phyloP scores from a whole-genome alignment of 2,329 filamentous ascomycete genomes.

The Cladosporium sp. region DNA sequence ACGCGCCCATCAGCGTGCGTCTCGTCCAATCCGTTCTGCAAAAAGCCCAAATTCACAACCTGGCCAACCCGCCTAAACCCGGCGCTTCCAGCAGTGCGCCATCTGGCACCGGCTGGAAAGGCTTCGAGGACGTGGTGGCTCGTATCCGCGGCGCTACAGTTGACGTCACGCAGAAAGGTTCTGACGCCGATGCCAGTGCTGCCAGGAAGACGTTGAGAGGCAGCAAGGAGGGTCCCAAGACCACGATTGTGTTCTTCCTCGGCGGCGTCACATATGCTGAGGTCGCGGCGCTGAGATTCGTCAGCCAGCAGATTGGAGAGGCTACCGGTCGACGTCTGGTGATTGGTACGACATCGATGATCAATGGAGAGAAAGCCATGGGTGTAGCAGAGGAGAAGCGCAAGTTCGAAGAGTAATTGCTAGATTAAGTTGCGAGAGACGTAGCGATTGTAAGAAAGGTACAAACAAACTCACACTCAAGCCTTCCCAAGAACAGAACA shows the following conservation, averaged over 20 bases:
- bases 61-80: constrained; percentile 46
- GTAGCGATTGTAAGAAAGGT: background rate
- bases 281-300: constrained; percentile 88
- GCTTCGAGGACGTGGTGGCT: constrained; percentile 90
- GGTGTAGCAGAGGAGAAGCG: constrained; percentile 55
- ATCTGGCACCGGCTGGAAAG: constrained; percentile 78
- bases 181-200: constrained; percentile 82
- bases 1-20: constrained; percentile 87
- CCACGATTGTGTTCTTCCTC: constrained; percentile 92
- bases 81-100: constrained; percentile 44
- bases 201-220: constrained; percentile 82
- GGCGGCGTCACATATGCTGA: constrained; percentile 97
- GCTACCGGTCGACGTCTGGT: constrained; percentile 73
- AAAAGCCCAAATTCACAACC: constrained; percentile 74
- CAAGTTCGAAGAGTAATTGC: constrained; percentile 30
- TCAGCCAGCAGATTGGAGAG: constrained; percentile 72
- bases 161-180: constrained; percentile 86
- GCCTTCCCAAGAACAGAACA: background rate
- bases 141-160: constrained; percentile 87
- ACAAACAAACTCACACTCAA: background rate
- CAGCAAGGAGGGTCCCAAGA: constrained; percentile 63
- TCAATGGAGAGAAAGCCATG: constrained; percentile 89
- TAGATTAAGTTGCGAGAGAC: background rate
- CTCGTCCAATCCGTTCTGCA: constrained; percentile 91
- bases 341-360: constrained; percentile 88